Evolutionary conservation across 208 protist genomes (phyloP).

Genomic region (Acanthamoeba healyi): DNA sequence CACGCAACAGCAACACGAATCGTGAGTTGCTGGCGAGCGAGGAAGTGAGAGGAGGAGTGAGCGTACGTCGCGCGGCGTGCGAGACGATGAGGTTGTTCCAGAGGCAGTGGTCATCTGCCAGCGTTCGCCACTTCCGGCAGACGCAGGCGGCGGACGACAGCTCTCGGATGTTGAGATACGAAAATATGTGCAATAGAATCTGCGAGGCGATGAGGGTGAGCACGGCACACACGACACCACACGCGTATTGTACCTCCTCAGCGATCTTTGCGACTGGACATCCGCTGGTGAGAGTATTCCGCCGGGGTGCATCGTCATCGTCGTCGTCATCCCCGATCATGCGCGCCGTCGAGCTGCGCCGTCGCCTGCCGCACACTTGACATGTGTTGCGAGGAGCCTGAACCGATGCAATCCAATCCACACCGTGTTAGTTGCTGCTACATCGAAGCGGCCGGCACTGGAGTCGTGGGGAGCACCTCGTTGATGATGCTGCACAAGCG

Average conservation of each 20-base stretch:
- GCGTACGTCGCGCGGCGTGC: neutral
- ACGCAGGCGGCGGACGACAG: neutral
- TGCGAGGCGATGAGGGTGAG: neutral
- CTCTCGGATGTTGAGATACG: neutral
- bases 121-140: conserved; percentile 1
- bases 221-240: neutral
- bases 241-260: neutral
- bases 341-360: neutral
- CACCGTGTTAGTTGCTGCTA: neutral
- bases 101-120: neutral
- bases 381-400: neutral
- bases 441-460: no score
- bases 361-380: conserved; percentile 14
- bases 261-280: conserved; percentile 25
- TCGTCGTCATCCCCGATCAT: neutral
- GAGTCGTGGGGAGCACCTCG: neutral
- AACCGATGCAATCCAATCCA: neutral
- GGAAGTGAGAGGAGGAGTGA: neutral
- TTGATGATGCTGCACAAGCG: conserved; percentile 39
- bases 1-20: neutral
- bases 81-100: conserved; percentile 23
- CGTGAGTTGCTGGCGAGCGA: neutral
- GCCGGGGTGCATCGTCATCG: neutral
- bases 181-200: conserved; percentile 51
- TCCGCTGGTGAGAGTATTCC: conserved; percentile 5